These are phyloP conservation scores for Corymbia citriodora DNA, from an alignment of 441 rosid genomes.

Conservation along the genomic window DNA sequence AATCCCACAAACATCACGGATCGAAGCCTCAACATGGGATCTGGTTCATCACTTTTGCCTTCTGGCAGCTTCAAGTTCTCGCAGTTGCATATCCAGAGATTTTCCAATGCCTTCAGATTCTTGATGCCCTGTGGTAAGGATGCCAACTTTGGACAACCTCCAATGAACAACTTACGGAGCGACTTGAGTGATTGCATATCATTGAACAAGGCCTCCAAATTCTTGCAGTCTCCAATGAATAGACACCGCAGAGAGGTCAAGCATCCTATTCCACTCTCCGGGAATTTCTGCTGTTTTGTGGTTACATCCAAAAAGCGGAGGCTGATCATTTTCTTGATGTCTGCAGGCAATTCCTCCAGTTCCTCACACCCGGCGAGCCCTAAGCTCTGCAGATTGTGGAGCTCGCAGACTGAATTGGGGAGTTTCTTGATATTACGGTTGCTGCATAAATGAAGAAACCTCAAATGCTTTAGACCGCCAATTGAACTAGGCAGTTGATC, in stretches of 20 bases:
- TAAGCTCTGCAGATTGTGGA: conserved; percentile 14
- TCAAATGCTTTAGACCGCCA: conserved; percentile 11
- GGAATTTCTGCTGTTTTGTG: conserved; percentile 7
- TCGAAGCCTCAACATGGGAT: not conserved
- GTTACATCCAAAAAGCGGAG: not conserved
- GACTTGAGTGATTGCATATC: not conserved
- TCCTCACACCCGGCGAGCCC: not conserved
- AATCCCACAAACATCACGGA: not conserved
- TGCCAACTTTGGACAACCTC: not conserved
- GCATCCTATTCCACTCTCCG: conserved; percentile 1
- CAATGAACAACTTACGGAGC: not conserved
- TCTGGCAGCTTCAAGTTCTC: not conserved
- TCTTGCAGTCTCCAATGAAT: not conserved
- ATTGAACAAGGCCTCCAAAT: not conserved
- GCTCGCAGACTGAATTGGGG: conserved; percentile 6
- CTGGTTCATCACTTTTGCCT: not conserved
- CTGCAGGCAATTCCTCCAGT: conserved; percentile 13
- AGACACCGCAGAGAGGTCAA: conserved; percentile 4
- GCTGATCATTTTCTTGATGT: not conserved
- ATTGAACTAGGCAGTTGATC: not conserved
- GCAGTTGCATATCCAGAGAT: not conserved
- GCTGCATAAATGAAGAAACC: not conserved
- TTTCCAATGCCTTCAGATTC: not conserved
- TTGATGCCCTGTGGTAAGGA: not conserved
- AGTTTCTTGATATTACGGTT: conserved; percentile 1